Percentiles rank a stretch among this genome's conserved stretches.
Evolutionary conservation across 129 eudicot species (phyloP).

Genomic region (Calendula officinalis): DNA sequence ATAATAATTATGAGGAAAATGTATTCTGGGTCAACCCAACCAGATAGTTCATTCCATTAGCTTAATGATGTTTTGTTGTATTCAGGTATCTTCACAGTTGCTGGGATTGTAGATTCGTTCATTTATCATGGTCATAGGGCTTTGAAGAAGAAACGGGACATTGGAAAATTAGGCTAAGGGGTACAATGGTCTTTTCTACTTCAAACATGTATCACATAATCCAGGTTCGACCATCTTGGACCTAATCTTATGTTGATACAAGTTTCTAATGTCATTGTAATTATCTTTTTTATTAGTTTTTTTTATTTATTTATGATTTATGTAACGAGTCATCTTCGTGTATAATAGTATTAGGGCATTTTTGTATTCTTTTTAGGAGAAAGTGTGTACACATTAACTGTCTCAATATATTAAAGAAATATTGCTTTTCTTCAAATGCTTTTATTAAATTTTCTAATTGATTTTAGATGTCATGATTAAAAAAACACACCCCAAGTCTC

Average conservation of each 20-base stretch:
- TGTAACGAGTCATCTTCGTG: neutral
- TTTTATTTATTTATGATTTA: neutral
- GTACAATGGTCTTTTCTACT: neutral
- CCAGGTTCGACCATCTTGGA: too few relatives aligned
- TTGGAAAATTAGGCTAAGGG: conserved; percentile 60
- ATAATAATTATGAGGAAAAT: too few relatives aligned
- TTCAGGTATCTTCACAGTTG: conserved; percentile 79
- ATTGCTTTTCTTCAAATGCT: too few relatives aligned
- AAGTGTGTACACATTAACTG: conserved; percentile 10
- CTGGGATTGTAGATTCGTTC: conserved; percentile 81
- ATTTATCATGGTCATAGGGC: conserved; percentile 88
- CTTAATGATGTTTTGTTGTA: neutral
- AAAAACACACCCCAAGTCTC: too few relatives aligned
- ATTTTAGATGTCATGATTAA: too few relatives aligned
- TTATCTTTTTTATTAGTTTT: conserved; percentile 5
- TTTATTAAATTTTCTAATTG: conserved; percentile 2
- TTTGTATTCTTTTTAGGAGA: conserved; percentile 13
- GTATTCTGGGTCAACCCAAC: too few relatives aligned
- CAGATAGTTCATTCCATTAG: too few relatives aligned
- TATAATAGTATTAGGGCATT: conserved; percentile 22
- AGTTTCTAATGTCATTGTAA: too few relatives aligned
- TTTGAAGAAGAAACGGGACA: conserved; percentile 59
- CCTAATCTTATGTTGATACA: too few relatives aligned
- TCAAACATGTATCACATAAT: neutral
- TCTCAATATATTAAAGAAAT: too few relatives aligned